phyloP scores from a whole-genome alignment of 345 rosid genomes.

The Salix purpurea region DNA sequence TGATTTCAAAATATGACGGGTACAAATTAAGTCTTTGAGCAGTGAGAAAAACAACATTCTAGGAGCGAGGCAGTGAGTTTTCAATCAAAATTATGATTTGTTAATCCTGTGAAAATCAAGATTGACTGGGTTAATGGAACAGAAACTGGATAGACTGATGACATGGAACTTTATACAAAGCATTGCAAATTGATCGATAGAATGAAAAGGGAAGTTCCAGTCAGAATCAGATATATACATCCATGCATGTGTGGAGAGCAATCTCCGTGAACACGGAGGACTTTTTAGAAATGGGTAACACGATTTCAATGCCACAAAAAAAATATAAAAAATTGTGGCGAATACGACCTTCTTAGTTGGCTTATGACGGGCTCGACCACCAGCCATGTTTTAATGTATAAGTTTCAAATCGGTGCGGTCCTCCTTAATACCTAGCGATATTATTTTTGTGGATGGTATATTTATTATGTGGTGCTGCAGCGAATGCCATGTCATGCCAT shows the following conservation, averaged over 20 bases:
- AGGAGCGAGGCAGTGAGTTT: background rate
- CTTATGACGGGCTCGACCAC: constrained; percentile 11
- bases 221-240: background rate
- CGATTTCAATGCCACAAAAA: constrained; percentile 8
- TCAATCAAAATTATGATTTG: background rate
- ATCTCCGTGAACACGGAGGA: constrained; percentile 14
- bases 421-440: background rate
- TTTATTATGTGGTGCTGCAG: constrained; percentile 16
- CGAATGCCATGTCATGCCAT: constrained; percentile 8
- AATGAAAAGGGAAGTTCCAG: background rate
- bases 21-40: background rate
- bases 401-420: background rate
- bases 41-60: background rate
- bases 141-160: constrained; percentile 26
- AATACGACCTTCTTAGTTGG: background rate
- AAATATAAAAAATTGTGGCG: background rate
- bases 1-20: background rate
- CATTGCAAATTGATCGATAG: background rate
- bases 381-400: background rate
- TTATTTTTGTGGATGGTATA: background rate
- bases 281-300: background rate
- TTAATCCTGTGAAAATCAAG: background rate
- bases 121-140: background rate
- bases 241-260: constrained; percentile 19
- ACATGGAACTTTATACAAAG: constrained; percentile 9